Evolutionary conservation across 495 filamentous ascomycete genomes (phyloP).

Genomic region (Lichina pygmaea): DNA sequence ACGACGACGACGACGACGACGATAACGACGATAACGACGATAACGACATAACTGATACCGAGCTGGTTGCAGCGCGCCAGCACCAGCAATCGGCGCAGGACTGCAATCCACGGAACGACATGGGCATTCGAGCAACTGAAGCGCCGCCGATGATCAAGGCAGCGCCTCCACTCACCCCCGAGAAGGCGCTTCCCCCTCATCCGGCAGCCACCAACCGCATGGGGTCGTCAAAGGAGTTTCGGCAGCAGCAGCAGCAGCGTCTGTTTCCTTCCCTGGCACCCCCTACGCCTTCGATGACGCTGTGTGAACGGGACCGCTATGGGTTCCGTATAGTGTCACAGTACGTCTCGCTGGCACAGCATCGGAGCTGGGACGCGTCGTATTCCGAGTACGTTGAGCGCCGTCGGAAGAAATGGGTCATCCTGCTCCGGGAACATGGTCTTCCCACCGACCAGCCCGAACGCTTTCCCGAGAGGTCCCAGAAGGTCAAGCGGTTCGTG

Average conservation of each 20-base stretch:
- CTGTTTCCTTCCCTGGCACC: neutral
- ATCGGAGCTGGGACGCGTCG: slow-evolving; percentile 50
- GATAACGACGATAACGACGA: slow-evolving; percentile 4
- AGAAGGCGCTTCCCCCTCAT: neutral
- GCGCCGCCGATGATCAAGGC: neutral
- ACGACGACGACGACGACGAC: slow-evolving; percentile 6
- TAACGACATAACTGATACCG: neutral
- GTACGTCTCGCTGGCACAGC: slow-evolving; percentile 46
- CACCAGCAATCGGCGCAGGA: slow-evolving; percentile 11
- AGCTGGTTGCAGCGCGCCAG: neutral
- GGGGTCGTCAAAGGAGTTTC: neutral
- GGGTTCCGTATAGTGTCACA: slow-evolving; percentile 77
- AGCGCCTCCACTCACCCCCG: neutral
- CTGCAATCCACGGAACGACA: neutral
- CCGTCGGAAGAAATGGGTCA: slow-evolving; percentile 55
- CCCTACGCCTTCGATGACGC: neutral
- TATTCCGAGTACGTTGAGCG: slow-evolving; percentile 45
- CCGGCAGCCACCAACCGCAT: neutral
- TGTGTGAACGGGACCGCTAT: slow-evolving; percentile 41
- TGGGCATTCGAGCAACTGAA: neutral
- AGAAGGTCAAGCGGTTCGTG: slow-evolving; percentile 66
- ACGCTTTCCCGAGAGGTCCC: slow-evolving; percentile 51
- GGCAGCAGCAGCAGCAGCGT: neutral
- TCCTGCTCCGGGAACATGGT: slow-evolving; percentile 47
- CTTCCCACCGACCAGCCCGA: slow-evolving; percentile 43